phyloP scores from a whole-genome alignment of 129 eudicot genomes.

The Oenanthe sinensis region DNA sequence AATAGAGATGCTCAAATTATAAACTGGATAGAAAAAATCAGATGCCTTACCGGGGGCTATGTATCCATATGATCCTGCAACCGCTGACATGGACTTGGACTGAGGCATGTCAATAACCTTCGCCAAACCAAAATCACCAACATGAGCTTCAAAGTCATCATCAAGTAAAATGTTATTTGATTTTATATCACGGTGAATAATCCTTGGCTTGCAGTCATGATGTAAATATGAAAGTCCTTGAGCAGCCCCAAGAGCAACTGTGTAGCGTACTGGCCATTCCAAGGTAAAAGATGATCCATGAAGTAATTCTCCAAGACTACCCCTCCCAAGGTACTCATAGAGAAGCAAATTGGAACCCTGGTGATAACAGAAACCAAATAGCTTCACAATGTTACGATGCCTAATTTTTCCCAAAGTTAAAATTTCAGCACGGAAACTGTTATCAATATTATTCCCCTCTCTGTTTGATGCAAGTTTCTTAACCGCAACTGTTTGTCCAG shows the following conservation, averaged over 20 bases:
- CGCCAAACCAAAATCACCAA: constrained; percentile 97
- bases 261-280: constrained; percentile 76
- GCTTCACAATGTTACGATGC: constrained; percentile 94
- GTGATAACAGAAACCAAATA: constrained; percentile 72
- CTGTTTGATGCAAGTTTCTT: constrained; percentile 88
- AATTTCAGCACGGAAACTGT: constrained; percentile 92
- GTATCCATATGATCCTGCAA: constrained; percentile 98
- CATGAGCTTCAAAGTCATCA: constrained; percentile 91
- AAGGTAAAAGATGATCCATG: constrained; percentile 50
- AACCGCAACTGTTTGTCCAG: constrained; percentile 65
- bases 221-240: constrained; percentile 87
- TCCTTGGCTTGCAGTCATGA: constrained; percentile 93
- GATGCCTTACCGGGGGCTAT: constrained; percentile 82
- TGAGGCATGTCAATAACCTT: constrained; percentile 99
- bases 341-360: constrained; percentile 89
- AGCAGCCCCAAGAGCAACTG: constrained; percentile 89
- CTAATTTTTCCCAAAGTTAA: constrained; percentile 83
- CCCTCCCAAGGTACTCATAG: constrained; percentile 81
- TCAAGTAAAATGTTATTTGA: constrained; percentile 88
- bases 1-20: neutral
- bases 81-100: constrained; percentile 94
- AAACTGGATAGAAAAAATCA: neutral
- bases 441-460: constrained; percentile 73
- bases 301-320: constrained; percentile 90
- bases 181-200: constrained; percentile 91